Conservation (phyloP, 306 rosid species). For the Prunus kanzakura region DNA sequence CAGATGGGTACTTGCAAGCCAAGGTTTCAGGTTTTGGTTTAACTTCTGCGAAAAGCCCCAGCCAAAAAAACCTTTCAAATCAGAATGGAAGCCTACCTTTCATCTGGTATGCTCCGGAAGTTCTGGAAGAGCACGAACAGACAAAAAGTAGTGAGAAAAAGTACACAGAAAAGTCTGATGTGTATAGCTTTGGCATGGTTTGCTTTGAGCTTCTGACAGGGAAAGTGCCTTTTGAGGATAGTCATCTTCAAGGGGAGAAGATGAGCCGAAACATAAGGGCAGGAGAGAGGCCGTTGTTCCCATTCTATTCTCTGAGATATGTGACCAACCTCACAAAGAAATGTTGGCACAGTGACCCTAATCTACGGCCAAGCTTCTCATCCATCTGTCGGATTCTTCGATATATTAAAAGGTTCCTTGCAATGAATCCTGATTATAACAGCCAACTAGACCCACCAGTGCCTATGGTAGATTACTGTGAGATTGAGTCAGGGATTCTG, state of each 20-base stretch:
- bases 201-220: conserved; percentile 91
- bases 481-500: conserved; percentile 53
- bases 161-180: conserved; percentile 74
- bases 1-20: conserved; percentile 65
- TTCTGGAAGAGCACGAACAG: conserved; percentile 79
- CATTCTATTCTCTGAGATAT: conserved; percentile 59
- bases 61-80: conserved; percentile 44
- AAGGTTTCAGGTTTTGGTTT: conserved; percentile 75
- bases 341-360: conserved; percentile 84
- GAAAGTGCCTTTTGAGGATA: conserved; percentile 89
- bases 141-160: conserved; percentile 35
- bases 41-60: conserved; percentile 34
- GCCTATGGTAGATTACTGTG: conserved; percentile 68
- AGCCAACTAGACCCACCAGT: conserved; percentile 50
- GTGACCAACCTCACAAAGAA: conserved; percentile 69
- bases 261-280: conserved; percentile 87
- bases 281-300: conserved; percentile 87
- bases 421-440: conserved; percentile 60
- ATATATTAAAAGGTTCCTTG: conserved; percentile 51
- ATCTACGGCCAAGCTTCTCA: conserved; percentile 78
- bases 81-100: conserved; percentile 58
- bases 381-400: conserved; percentile 85
- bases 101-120: conserved; percentile 89
- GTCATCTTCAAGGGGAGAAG: conserved; percentile 90
- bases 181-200: conserved; percentile 92